A percentile compares a stretch with the other conserved stretches of the same genome.
Evolutionary conservation across 805 yeast genomes (phyloP).

Genomic region (Candida ovalis): DNA sequence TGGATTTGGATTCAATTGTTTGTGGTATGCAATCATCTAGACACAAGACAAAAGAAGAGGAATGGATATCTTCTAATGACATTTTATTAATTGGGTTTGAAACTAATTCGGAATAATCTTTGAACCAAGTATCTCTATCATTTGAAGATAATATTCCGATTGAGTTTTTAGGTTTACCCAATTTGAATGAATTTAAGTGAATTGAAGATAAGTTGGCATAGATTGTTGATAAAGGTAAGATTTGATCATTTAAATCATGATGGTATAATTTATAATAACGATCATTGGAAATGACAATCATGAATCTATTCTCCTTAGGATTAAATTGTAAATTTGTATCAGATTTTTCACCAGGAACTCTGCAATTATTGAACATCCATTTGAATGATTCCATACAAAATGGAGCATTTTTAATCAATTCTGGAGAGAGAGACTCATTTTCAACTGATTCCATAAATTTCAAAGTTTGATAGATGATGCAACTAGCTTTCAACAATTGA

Average conservation of each 20-base stretch:
- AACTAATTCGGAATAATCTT: conserved; percentile 52
- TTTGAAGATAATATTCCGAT: conserved; percentile 79
- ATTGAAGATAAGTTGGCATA: conserved; percentile 59
- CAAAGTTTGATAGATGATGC: conserved; percentile 62
- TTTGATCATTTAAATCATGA: conserved; percentile 42
- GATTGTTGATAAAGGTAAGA: conserved; percentile 44
- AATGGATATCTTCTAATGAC: conserved; percentile 64
- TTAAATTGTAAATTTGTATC: conserved; percentile 56
- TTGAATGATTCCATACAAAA: conserved; percentile 92
- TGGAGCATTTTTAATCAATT: conserved; percentile 69
- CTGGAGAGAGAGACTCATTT: conserved; percentile 74
- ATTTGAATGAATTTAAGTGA: conserved; percentile 31
- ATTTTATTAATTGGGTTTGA: conserved; percentile 58
- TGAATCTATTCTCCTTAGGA: conserved; percentile 54
- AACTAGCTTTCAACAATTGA: conserved; percentile 72
- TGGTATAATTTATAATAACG: conserved; percentile 75
- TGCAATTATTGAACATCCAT: conserved; percentile 84
- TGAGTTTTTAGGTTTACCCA: conserved; percentile 44
- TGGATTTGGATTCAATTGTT: conserved; percentile 79
- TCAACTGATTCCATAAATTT: conserved; percentile 66
- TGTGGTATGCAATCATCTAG: conserved; percentile 71
- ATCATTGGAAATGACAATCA: conserved; percentile 70
- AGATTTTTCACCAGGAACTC: conserved; percentile 65
- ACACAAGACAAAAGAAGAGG: conserved; percentile 76
- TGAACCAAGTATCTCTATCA: conserved; percentile 80